phyloP scores from a whole-genome alignment of 768 basidiomycete species.

The Lyophyllum shimeji region DNA sequence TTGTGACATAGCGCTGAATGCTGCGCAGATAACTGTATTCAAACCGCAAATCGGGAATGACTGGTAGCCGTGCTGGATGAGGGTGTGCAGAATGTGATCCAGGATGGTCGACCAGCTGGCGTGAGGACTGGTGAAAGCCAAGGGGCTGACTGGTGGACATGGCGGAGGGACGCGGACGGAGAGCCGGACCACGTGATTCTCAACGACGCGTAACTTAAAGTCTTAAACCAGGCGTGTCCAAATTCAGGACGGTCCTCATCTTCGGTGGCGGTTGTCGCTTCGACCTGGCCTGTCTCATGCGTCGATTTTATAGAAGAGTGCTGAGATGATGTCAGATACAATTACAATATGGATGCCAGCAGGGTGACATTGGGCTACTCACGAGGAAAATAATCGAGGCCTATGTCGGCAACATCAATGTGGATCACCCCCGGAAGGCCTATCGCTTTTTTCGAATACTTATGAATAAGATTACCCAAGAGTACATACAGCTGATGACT shows the following conservation, averaged over 20 bases:
- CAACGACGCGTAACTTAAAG: too few species aligned
- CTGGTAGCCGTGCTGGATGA: constrained; percentile 42
- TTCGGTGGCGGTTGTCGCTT: too few species aligned
- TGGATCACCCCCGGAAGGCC: too few species aligned
- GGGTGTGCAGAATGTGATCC: constrained; percentile 14
- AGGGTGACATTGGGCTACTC: too few species aligned
- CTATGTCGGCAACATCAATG: too few species aligned
- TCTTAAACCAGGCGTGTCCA: too few species aligned
- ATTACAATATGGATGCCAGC: too few species aligned
- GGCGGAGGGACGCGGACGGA: neutral
- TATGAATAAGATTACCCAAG: neutral
- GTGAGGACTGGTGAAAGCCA: constrained; percentile 23
- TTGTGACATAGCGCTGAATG: constrained; percentile 50
- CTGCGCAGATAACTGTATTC: constrained; percentile 70
- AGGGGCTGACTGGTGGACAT: constrained; percentile 20
- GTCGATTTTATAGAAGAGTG: too few species aligned
- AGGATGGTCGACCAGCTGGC: constrained; percentile 14
- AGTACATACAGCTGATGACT: neutral
- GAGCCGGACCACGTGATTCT: constrained; percentile 5
- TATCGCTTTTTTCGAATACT: neutral
- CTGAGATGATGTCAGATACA: too few species aligned
- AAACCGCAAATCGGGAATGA: constrained; percentile 75
- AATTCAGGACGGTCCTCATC: too few species aligned
- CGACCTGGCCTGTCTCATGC: too few species aligned
- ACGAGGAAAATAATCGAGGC: too few species aligned